Base-by-base conservation (phyloP, 768 basidiomycete species). In the Candolleomyces efflorescens region DNA sequence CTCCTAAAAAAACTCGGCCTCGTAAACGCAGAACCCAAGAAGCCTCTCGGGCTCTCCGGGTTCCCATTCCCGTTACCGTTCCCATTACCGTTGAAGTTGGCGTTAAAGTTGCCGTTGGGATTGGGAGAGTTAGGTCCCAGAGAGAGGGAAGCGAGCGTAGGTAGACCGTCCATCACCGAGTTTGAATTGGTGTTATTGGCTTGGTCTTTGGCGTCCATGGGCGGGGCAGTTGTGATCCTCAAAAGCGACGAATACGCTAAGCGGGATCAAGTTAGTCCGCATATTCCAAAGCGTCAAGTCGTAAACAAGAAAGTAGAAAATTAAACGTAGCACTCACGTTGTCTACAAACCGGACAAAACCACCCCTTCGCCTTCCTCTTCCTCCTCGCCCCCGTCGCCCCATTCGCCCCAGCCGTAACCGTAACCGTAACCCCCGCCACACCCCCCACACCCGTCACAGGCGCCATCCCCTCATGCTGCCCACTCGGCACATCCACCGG, bases 361-460 rank as follows among this genome's bases (percentile, higher is more conserved):
- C 94, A 98, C 5, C 94, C 94, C 73, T 98, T 98, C 0, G 92
- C 90, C 75, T 92, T 95, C 63, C 93, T 81, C 78, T 94, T 95
- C 68, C 94, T 78, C 60, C 92, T 79, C 4, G 80, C 71, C 56
- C 78, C 75, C 27, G 73, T 62, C 11, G 74, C 55, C 3, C 67
- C 27, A 32, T 60, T 64, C 13, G 61, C 59, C 2, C 66, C 64
- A 22, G 68, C 60, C 24, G 68, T 64, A 17, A 61, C 59, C 2
- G 67, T 65, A 22, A 69, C 60, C 24, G 68, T 66, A 5, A 67
- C 64, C n/a, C 67, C 32, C 32, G 32, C 11, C 6, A 32, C 65
- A 11, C 73, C 68, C 1, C 72, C 63, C n/a, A 69, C 62, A 9
- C 59, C 48, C 2, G 66, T 67, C 1, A 66, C 64, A 5, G 65